Percentiles rank a stretch among this genome's conserved stretches.
phyloP scores from a whole-genome alignment of 768 basidiomycete genomes.

The Amanita molliuscula region DNA sequence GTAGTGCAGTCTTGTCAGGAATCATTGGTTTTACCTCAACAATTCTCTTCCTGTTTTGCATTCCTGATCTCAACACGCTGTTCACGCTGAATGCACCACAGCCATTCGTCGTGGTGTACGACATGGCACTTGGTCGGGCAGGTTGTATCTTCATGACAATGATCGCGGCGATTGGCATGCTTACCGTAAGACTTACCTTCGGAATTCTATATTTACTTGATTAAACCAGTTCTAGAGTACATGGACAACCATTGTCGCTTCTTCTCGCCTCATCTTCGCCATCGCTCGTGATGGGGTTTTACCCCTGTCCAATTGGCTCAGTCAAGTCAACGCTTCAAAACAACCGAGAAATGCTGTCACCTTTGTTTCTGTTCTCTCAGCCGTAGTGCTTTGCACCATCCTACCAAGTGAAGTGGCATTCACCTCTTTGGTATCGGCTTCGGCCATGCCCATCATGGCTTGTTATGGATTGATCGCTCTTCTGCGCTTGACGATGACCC shows the following conservation, averaged over 20 bases:
- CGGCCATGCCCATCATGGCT: constrained; percentile 78
- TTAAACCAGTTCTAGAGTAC: constrained; percentile 47
- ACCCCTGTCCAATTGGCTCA: constrained; percentile 77
- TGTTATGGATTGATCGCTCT: constrained; percentile 78
- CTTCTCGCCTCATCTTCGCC: constrained; percentile 83
- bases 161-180: constrained; percentile 75
- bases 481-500: constrained; percentile 74
- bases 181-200: constrained; percentile 42
- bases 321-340: constrained; percentile 54
- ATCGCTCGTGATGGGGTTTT: constrained; percentile 92
- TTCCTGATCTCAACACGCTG: constrained; percentile 49
- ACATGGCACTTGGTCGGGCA: constrained; percentile 69
- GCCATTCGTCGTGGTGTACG: constrained; percentile 86
- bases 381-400: constrained; percentile 70
- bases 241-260: constrained; percentile 78
- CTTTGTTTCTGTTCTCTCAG: constrained; percentile 74
- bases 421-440: constrained; percentile 82
- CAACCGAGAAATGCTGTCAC: constrained; percentile 83
- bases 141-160: constrained; percentile 82
- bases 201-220: not conserved
- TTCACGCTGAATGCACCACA: constrained; percentile 78
- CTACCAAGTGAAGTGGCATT: constrained; percentile 88
- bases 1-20: constrained; percentile 51
- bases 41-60: not conserved
- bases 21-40: not conserved